Conservation (phyloP, 2,329 filamentous ascomycete genomes). For the Ophiosphaerella herpotricha region DNA sequence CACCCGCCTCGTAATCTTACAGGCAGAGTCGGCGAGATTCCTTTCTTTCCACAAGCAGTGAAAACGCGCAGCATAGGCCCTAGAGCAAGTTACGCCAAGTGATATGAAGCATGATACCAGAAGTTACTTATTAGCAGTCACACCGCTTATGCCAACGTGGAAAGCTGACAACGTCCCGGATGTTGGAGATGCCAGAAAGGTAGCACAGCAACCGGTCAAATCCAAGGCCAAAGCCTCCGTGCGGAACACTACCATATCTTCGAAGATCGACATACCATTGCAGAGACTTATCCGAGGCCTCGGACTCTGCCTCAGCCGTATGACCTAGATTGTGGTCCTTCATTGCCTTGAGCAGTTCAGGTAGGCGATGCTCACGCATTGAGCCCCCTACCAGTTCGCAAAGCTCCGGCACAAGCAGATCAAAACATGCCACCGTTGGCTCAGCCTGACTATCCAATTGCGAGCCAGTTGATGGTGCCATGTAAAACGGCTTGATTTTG, state of each 20-base stretch:
- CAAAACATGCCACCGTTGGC: constrained; percentile 82
- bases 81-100: constrained; percentile 1
- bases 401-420: constrained; percentile 82
- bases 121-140: constrained; percentile 49
- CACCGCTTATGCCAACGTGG: constrained; percentile 70
- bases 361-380: constrained; percentile 80
- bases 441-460: constrained; percentile 11
- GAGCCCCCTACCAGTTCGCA: constrained; percentile 89
- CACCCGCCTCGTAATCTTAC: constrained; percentile 18
- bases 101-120: not conserved
- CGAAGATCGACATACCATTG: constrained; percentile 90
- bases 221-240: constrained; percentile 88
- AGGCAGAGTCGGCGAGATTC: constrained; percentile 18
- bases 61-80: constrained; percentile 2
- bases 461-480: constrained; percentile 57
- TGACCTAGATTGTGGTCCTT: constrained; percentile 64
- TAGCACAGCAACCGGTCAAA: constrained; percentile 88
- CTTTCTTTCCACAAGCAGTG: constrained; percentile 6
- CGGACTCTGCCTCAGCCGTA: constrained; percentile 18
- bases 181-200: constrained; percentile 77
- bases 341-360: constrained; percentile 73
- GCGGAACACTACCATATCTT: constrained; percentile 87
- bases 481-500: constrained; percentile 90
- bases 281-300: constrained; percentile 49
- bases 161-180: constrained; percentile 85